These are phyloP conservation scores for Patellifolia procumbens DNA, from an alignment of 179 eudicot species.

Conservation along the genomic window DNA sequence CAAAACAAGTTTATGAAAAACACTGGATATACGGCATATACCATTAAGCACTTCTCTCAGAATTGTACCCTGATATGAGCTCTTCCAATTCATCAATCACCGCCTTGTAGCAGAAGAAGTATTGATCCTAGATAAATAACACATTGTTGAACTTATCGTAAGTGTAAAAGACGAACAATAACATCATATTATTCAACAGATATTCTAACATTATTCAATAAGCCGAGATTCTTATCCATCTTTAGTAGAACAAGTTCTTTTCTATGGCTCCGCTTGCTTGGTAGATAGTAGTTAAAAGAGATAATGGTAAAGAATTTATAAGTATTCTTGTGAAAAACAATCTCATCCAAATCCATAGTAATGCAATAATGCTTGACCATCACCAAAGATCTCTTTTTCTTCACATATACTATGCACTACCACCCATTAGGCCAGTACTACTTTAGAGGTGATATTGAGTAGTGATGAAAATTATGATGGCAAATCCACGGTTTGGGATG, in stretches of 20 bases:
- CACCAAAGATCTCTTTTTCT: no score
- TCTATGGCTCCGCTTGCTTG: not conserved
- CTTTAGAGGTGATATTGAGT: no score
- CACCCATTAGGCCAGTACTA: no score
- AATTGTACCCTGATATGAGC: conserved; percentile 47
- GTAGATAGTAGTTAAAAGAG: no score
- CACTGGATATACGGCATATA: not conserved
- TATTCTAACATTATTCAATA: not conserved
- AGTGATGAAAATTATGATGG: no score
- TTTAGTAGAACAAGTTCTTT: not conserved
- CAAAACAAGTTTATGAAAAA: not conserved
- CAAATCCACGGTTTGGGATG: no score
- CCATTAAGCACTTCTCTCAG: conserved; percentile 22
- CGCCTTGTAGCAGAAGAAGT: conserved; percentile 62
- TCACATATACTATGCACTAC: no score
- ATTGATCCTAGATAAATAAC: conserved; percentile 64
- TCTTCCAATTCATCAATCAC: conserved; percentile 75
- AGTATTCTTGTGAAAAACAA: no score
- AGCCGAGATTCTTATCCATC: not conserved
- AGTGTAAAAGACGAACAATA: not conserved
- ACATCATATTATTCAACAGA: not conserved
- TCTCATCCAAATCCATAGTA: no score
- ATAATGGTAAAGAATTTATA: no score
- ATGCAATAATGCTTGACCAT: no score
- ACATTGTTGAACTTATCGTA: not conserved